Evolutionary conservation across 1,284 basidiomycete genomes (phyloP).

Genomic region (Meripilus lineatus): DNA sequence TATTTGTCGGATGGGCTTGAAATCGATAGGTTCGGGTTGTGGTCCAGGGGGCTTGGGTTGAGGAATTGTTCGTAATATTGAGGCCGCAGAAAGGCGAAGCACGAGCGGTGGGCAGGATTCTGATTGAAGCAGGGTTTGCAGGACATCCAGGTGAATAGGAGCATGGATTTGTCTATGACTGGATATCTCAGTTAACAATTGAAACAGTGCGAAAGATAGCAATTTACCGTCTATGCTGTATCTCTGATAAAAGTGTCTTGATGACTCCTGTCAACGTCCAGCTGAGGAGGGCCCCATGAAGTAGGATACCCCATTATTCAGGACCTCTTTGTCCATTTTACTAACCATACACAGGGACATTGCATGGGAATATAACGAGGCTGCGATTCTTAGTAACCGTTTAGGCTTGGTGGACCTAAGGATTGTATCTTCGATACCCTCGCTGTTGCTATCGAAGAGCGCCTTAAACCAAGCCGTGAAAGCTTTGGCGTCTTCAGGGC

Average conservation of each 20-base stretch:
- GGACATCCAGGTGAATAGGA: conserved; percentile 49
- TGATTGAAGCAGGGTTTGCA: conserved; percentile 62
- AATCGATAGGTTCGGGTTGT: conserved; percentile 31
- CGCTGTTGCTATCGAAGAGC: conserved; percentile 68
- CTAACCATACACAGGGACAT: conserved; percentile 42
- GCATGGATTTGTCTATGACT: conserved; percentile 27
- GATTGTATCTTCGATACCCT: conserved; percentile 78
- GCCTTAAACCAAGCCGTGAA: conserved; percentile 68
- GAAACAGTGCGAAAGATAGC: neutral
- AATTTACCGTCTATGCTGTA: conserved; percentile 52
- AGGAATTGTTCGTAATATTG: conserved; percentile 47
- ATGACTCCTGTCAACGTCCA: conserved; percentile 78
- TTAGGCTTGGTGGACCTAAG: conserved; percentile 70
- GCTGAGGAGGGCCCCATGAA: conserved; percentile 61
- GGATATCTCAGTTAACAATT: neutral
- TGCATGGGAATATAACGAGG: conserved; percentile 61
- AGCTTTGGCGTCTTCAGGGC: conserved; percentile 43
- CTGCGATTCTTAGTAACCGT: conserved; percentile 58
- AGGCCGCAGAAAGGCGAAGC: conserved; percentile 55
- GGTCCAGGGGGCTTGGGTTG: conserved; percentile 23
- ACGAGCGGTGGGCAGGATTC: conserved; percentile 61
- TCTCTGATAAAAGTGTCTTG: conserved; percentile 55
- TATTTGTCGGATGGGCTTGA: conserved; percentile 36
- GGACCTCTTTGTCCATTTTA: conserved; percentile 59
- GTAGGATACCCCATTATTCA: conserved; percentile 72